A percentile compares a stretch with the other conserved stretches of the same genome.
Conservation (phyloP, 306 rosid species). For the Cucumis sativus region DNA sequence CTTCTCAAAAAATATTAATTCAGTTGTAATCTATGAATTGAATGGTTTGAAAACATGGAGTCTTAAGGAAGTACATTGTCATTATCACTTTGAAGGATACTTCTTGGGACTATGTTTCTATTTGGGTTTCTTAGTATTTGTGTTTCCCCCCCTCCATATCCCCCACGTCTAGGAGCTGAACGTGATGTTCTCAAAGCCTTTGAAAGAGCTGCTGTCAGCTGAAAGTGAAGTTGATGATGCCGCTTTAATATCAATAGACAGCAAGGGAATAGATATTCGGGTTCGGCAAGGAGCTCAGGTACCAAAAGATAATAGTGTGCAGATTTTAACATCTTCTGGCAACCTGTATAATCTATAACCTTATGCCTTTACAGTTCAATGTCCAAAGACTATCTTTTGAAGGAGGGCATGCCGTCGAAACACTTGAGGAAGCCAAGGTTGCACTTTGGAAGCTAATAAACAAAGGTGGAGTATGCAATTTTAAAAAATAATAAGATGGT, state of each 20-base stretch:
- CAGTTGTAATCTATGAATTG: neutral
- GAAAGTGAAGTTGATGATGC: constrained; percentile 94
- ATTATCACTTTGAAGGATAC: neutral
- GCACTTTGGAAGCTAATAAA: constrained; percentile 79
- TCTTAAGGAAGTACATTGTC: neutral
- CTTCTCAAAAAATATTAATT: neutral
- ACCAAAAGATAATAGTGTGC: neutral
- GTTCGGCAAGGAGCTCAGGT: constrained; percentile 99
- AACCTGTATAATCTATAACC: neutral
- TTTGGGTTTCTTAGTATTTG: neutral
- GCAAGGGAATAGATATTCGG: constrained; percentile 89
- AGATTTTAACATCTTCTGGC: neutral
- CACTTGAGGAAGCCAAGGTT: constrained; percentile 84
- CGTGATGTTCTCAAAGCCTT: constrained; percentile 88
- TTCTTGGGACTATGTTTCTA: neutral
- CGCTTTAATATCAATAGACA: constrained; percentile 94
- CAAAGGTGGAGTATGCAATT: constrained; percentile 50
- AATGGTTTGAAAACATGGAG: neutral
- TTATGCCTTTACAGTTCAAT: constrained; percentile 55
- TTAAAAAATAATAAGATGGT: constrained; percentile 36
- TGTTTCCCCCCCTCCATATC: neutral
- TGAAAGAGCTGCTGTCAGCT: constrained; percentile 66
- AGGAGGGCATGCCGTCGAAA: constrained; percentile 78
- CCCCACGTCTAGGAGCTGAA: constrained; percentile 57
- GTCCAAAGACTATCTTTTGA: constrained; percentile 88